Percentiles rank a stretch among this genome's conserved stretches.
Evolutionary conservation across 164 flowering plant species (phyloP).

Genomic region (Tetrastigma voinierianum): DNA sequence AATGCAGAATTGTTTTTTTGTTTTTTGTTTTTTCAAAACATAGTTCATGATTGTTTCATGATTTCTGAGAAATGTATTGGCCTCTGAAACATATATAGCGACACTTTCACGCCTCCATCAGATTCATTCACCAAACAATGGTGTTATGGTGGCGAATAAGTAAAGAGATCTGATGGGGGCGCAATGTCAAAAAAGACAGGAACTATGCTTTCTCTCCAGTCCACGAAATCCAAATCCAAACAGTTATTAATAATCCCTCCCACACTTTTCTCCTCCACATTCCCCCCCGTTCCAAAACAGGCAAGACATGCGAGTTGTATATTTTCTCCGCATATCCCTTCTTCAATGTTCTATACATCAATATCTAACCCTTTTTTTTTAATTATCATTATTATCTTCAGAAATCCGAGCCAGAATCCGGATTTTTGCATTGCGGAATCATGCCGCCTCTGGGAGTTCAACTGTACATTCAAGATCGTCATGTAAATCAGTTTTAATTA

Average conservation of each 20-base stretch:
- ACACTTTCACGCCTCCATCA: neutral
- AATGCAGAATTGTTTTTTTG: no score
- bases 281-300: neutral
- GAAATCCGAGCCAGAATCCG: neutral
- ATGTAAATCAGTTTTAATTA: slow-evolving; percentile 25
- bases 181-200: neutral
- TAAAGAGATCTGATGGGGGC: neutral
- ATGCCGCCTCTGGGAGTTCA: slow-evolving; percentile 26
- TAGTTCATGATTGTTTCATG: no score
- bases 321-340: no score
- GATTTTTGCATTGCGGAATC: neutral
- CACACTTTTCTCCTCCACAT: neutral
- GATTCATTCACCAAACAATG: neutral
- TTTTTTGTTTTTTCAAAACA: no score
- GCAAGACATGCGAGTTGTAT: neutral
- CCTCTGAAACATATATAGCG: neutral
- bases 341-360: no score
- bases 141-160: neutral
- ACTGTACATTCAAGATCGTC: slow-evolving; percentile 31
- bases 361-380: no score
- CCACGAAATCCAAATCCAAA: slow-evolving; percentile 3
- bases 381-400: neutral
- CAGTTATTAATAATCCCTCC: neutral
- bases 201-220: slow-evolving; percentile 3
- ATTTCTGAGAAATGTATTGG: neutral